Percentiles rank a stretch among this genome's conserved stretches.
Evolutionary conservation across 352 stramenopile genomes (phyloP).

Genomic region (Thraustotheca clavata): DNA sequence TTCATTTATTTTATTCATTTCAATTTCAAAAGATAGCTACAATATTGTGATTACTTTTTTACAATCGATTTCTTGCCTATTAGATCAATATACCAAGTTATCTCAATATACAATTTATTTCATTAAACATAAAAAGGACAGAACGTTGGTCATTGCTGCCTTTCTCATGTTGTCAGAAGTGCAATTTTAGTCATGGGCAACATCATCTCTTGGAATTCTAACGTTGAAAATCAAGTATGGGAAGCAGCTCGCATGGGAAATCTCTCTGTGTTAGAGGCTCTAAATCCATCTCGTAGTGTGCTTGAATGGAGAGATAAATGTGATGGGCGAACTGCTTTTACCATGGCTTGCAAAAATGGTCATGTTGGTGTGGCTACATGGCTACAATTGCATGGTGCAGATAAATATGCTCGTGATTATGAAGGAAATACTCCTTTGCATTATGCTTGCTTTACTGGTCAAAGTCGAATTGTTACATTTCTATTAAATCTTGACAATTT

Average conservation of each 20-base stretch:
- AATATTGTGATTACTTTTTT: no score
- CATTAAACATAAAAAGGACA: not conserved
- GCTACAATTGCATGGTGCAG: slow-evolving; percentile 24
- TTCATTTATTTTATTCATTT: not conserved
- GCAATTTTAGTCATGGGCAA: slow-evolving; percentile 24
- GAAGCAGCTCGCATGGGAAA: slow-evolving; percentile 24
- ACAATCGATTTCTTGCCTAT: no score
- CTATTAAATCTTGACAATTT: slow-evolving; percentile 22
- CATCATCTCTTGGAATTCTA: slow-evolving; percentile 22
- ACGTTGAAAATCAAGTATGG: slow-evolving; percentile 25
- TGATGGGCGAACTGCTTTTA: slow-evolving; percentile 26
- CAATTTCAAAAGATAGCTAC: not conserved
- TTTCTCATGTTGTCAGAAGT: not conserved
- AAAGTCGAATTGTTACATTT: slow-evolving; percentile 21
- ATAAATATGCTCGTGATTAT: slow-evolving; percentile 29
- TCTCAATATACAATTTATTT: not conserved
- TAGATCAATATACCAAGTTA: no score
- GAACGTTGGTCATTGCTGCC: not conserved
- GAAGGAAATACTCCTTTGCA: slow-evolving; percentile 34
- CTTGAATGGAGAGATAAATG: slow-evolving; percentile 30
- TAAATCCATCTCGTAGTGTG: slow-evolving; percentile 5
- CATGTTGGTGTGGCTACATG: slow-evolving; percentile 19
- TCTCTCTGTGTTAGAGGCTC: not conserved
- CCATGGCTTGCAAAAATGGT: slow-evolving; percentile 24
- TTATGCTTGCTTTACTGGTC: slow-evolving; percentile 24